These are phyloP conservation scores for Mycena venus DNA, from an alignment of 768 basidiomycete genomes.

Conservation along the genomic window DNA sequence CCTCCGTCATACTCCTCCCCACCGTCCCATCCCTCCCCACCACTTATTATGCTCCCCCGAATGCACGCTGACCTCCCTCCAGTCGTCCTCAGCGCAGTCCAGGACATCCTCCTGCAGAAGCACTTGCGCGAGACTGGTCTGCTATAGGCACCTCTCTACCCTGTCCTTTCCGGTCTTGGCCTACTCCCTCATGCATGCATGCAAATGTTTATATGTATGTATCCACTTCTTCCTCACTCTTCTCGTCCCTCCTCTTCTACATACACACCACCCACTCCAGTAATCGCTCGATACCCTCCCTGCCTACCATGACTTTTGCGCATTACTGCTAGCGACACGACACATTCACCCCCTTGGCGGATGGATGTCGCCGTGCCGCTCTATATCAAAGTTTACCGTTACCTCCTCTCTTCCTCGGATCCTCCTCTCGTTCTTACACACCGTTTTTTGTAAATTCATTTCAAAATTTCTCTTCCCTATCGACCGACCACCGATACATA, in stretches of 20 bases:
- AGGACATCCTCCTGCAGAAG: conserved; percentile 89
- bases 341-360: too few relatives aligned
- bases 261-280: background rate
- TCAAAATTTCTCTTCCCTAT: too few relatives aligned
- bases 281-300: conserved; percentile 13
- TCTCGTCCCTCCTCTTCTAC: background rate
- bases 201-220: background rate
- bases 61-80: background rate
- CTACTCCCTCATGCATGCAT: background rate
- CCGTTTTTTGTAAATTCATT: too few relatives aligned
- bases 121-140: conserved; percentile 90
- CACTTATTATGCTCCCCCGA: conserved; percentile 95
- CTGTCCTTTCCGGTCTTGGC: background rate
- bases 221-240: background rate
- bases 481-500: too few relatives aligned
- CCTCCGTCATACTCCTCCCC: conserved; percentile 69
- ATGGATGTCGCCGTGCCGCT: too few relatives aligned
- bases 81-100: conserved; percentile 89
- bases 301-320: background rate
- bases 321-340: background rate
- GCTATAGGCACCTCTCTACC: conserved; percentile 56
- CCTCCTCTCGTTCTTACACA: too few relatives aligned
- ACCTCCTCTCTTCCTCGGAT: too few relatives aligned
- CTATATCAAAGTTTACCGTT: too few relatives aligned
- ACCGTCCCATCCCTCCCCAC: conserved; percentile 83